Evolutionary conservation across 2,329 filamentous ascomycete species (phyloP), one percentile per base, ranked within the genome.

Genomic region (Cercospora berteroae): DNA sequence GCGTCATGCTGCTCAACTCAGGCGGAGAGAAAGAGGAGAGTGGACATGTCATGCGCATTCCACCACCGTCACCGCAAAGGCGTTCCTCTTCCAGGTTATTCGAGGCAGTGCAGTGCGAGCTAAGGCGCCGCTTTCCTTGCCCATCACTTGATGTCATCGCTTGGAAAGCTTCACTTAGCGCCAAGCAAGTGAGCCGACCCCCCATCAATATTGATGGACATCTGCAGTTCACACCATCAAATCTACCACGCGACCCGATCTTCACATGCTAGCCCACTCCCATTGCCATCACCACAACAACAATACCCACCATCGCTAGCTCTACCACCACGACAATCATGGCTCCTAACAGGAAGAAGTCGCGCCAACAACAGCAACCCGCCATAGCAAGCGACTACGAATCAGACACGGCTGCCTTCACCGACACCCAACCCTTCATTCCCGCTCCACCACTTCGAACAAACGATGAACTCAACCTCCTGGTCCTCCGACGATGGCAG

Each of bases 381-480:
- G 39, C 60, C 31, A 23, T 65, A 36, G 33, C 55, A 42, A 42
- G 61, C 64, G 29, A 57, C 59, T 52, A 64, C 71, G 39, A 71
- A 68, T 60, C 64, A 55, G 18, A 67, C 67, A 55, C 68, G 58
- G 42, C 75, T 69, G 65, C 70, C 64, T 60, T 73, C 63, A 77
- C 79, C 60, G 73, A 78, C 70, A 74, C 66, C n/a, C 65, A 56
- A 29, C 64, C 29, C 18, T 59, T 64, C n/a, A 72, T 78, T 59
- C 78, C 80, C 27, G 78, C 79, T 29, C 82, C 83, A 50, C 82
- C 83, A 63, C 78, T 81, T 39, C 89, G 91, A 71, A 89, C 90
- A 70, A 95, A 94, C 79, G 91, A 90, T 64, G 90, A 96, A 72
- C 89, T 98, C 76, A 98, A 98, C 82, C 85, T 96, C 71, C 85